phyloP scores from a whole-genome alignment of 73 alveolate species.

The Blepharisma japonicum region DNA sequence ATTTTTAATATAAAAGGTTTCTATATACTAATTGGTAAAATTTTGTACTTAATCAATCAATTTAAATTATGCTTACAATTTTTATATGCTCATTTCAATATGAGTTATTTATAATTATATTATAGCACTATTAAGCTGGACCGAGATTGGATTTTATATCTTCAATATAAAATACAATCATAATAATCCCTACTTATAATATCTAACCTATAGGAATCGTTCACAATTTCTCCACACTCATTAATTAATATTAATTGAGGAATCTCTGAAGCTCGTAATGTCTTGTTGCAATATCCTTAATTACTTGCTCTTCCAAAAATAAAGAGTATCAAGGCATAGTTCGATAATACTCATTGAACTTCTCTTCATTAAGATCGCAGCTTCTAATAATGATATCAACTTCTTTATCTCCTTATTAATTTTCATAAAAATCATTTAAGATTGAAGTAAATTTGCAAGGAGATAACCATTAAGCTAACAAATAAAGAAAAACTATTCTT shows the following conservation, averaged over 20 bases:
- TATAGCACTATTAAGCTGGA: too few relatives aligned
- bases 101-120: too few relatives aligned
- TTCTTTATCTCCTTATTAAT: neutral
- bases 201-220: neutral
- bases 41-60: too few relatives aligned
- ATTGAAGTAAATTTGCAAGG: neutral
- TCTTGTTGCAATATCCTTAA: neutral
- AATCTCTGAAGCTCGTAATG: neutral
- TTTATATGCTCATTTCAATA: too few relatives aligned
- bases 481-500: neutral
- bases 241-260: neutral
- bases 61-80: too few relatives aligned
- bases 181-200: neutral
- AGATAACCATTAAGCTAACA: neutral
- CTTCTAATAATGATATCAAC: neutral
- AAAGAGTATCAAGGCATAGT: conserved; percentile 1
- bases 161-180: too few relatives aligned
- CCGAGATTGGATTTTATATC: too few relatives aligned
- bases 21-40: too few relatives aligned
- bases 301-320: neutral
- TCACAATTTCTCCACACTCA: neutral
- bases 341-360: neutral
- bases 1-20: too few relatives aligned
- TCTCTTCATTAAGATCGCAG: neutral
- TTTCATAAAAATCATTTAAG: neutral